Base-by-base conservation (phyloP, 257 asterid genomes). In the Cordia subcordata region DNA sequence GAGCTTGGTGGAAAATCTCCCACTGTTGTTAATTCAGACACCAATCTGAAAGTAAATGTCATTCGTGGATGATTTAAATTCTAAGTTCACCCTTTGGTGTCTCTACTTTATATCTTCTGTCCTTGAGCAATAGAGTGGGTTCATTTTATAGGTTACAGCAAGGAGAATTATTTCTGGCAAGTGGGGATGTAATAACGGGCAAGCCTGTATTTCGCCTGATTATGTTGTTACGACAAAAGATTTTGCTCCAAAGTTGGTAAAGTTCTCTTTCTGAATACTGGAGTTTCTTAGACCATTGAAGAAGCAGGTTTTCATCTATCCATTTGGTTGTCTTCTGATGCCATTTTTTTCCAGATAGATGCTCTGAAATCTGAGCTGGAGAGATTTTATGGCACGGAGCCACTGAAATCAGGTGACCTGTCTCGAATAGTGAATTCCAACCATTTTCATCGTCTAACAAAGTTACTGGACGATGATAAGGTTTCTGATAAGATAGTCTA, bases 1-100 rank as follows among this genome's bases (percentile, higher is more conserved):
- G 98, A 87, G 83, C 94, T 90, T 37, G 98, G 98, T 16, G 98
- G 98, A 58, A 90, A 90, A 79, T 83, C 85, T 58, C 96, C 98
- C 0, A 70, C 55, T 9, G 72, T 90, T 50, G 94, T 90, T 71
- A 96, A 90, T 75, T 74, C 93, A 8, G 62, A 87, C 62, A 68
- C 72, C 68, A 74, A 87, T 63, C 55, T 85, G 54, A 74, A 80
- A 57, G 98, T 90, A 83, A 50, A 50, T 23, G 19, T 50, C 22
- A 42, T 21, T 19, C 12, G 27, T 39, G 55, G 16, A 38, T 45
- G 4, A 37, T 32, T 50, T 22, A 13, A 19, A n/a, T 6, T 32
- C 22, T 53, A 39, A 18, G 6, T n/a, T n/a, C 16, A 33, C 33
- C 22, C 35, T 49, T 52, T 58, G 15, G 17, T 49, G 58, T 49